phyloP scores from a whole-genome alignment of 768 basidiomycete genomes.

The Auricularia cornea region DNA sequence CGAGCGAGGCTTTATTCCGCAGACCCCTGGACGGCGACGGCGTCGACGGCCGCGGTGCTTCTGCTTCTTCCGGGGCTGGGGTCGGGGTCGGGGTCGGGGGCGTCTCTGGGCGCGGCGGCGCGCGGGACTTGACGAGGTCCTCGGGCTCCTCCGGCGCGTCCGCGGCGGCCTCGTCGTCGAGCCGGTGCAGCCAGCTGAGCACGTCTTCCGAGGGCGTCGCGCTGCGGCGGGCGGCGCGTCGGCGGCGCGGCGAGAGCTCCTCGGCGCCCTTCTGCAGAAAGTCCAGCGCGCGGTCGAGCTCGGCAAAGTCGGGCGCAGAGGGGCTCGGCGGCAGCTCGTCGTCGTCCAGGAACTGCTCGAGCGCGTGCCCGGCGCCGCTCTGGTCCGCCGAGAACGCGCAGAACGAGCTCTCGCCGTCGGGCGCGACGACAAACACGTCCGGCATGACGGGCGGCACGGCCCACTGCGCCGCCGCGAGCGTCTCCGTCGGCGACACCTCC shows the following conservation, averaged over 20 bases:
- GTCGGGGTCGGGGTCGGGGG: neutral
- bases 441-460: constrained; percentile 19
- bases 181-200: neutral
- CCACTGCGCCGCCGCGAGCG: constrained; percentile 9
- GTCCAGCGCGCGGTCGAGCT: neutral
- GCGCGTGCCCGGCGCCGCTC: neutral
- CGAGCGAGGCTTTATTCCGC: neutral
- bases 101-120: too few species aligned
- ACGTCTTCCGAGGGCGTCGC: neutral
- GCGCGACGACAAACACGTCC: constrained; percentile 28
- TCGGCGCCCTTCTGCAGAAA: neutral
- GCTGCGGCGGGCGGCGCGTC: neutral
- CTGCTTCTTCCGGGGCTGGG: neutral
- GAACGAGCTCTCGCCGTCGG: constrained; percentile 24
- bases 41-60: neutral
- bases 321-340: neutral
- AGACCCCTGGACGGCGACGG: neutral
- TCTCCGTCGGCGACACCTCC: neutral
- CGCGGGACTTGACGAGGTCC: neutral
- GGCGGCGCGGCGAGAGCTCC: neutral
- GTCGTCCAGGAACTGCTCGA: neutral
- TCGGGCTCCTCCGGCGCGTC: neutral
- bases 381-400: neutral
- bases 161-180: neutral
- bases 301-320: neutral